Base-by-base conservation (phyloP, 2,329 filamentous ascomycete species). In the Emmonsia crescens region DNA sequence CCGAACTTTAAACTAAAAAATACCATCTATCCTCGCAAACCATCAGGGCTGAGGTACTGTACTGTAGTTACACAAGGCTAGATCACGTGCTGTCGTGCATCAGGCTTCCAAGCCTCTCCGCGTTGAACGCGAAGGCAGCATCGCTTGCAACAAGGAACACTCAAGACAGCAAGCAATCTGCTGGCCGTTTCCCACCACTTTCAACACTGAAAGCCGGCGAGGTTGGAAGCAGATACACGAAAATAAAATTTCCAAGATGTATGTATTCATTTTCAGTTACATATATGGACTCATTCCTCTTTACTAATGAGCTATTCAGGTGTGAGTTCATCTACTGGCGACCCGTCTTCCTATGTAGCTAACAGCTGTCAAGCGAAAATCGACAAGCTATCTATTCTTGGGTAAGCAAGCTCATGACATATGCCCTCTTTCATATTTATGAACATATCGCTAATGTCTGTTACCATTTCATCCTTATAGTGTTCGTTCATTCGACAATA, bases 331-430 rank as follows among this genome's bases (percentile, higher is more conserved):
- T 19, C 38, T 16, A 24, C 24, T 42, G 14, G 27, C 27, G 2
- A 19, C 9, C 40, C 51, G n/a, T 55, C 9, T 49, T 36, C 12
- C 49, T 5, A 16, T 38, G 21, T 24, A 49, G n/a, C 44, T 56
- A 54, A 61, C 21, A 44, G 21, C 55, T 29, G 44, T 27, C 27
- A 60, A 89, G 89, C 92, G 67, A 88, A 85, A 74, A 92, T 97
- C 69, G 90, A 96, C 72, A 95, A 92, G 72, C 84, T 96, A 68
- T 89, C 88, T 67, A 94, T 97, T 65, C 78, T 86, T 72, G 93
- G 91, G 83, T 85, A 76, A 65, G 70, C 9, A 57, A 40, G 16
- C n/a, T 61, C 29, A 49, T 46, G n/a, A 9, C 24, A 46, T 33
- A 57, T 33, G 14, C 8, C 29, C 29, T 21, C 52, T 33, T 31